Conservation (phyloP, 495 filamentous ascomycete species). For the Viridothelium virens region DNA sequence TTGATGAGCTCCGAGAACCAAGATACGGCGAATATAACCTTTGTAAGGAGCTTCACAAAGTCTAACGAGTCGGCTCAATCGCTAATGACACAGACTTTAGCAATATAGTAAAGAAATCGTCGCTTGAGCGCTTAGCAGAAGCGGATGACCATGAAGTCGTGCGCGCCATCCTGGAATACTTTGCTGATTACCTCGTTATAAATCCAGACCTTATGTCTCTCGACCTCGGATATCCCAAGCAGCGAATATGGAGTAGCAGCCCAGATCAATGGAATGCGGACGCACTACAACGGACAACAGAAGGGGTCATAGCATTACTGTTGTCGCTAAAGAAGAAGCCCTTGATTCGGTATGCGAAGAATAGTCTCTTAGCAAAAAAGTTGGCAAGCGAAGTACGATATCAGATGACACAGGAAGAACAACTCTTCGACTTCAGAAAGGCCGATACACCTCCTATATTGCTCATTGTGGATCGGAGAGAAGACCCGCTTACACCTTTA, state of each 20-base stretch:
- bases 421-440: slow-evolving; percentile 92
- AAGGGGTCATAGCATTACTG: slow-evolving; percentile 75
- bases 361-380: slow-evolving; percentile 83
- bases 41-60: slow-evolving; percentile 39
- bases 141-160: slow-evolving; percentile 98
- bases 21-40: slow-evolving; percentile 98
- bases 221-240: slow-evolving; percentile 62
- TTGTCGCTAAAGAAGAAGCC: slow-evolving; percentile 93
- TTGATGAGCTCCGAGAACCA: slow-evolving; percentile 92
- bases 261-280: slow-evolving; percentile 89
- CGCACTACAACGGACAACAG: slow-evolving; percentile 70
- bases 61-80: slow-evolving; percentile 13
- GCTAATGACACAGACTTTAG: slow-evolving; percentile 59
- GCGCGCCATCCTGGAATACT: slow-evolving; percentile 84
- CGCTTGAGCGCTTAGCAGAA: slow-evolving; percentile 87
- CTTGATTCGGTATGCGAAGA: slow-evolving; percentile 88
- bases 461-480: slow-evolving; percentile 80
- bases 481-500: slow-evolving; percentile 92
- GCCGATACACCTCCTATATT: slow-evolving; percentile 92
- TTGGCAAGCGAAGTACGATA: slow-evolving; percentile 87
- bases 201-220: slow-evolving; percentile 91
- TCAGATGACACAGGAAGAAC: slow-evolving; percentile 88
- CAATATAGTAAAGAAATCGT: slow-evolving; percentile 94
- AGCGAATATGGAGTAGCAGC: slow-evolving; percentile 64
- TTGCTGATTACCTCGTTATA: slow-evolving; percentile 88